These are phyloP conservation scores for Penicillium coffeae DNA, from an alignment of 495 filamentous ascomycete genomes.

Conservation along the genomic window DNA sequence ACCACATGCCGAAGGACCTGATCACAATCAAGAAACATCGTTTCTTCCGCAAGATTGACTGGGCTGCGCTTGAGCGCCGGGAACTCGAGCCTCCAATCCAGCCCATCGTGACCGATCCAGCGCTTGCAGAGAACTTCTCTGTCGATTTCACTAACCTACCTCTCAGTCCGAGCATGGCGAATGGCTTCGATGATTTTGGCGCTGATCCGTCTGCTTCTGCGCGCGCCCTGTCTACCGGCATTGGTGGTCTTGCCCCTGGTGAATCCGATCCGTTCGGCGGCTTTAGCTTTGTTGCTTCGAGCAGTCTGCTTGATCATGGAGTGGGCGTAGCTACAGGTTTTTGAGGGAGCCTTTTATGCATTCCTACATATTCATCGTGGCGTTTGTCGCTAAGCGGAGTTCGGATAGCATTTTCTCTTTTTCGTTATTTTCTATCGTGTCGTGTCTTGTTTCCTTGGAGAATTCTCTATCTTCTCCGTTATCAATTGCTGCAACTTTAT, in stretches of 20 bases:
- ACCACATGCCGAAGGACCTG: conserved; percentile 83
- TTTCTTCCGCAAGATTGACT: conserved; percentile 96
- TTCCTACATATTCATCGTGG: not conserved
- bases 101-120: conserved; percentile 89
- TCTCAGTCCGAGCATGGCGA: conserved; percentile 64
- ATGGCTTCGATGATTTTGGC: conserved; percentile 33
- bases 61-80: conserved; percentile 72
- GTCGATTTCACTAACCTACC: conserved; percentile 80
- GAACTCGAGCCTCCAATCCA: conserved; percentile 83
- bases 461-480: not conserved
- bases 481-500: not conserved
- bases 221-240: conserved; percentile 18
- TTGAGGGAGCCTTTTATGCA: conserved; percentile 3
- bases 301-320: conserved; percentile 70
- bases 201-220: conserved; percentile 13
- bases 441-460: not conserved
- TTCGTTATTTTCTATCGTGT: not conserved
- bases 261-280: conserved; percentile 83
- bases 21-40: conserved; percentile 84
- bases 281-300: conserved; percentile 91
- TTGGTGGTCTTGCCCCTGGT: conserved; percentile 12
- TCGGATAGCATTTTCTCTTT: not conserved
- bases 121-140: conserved; percentile 92
- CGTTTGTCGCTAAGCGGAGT: too few species aligned
- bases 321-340: conserved; percentile 27